A percentile compares a stretch with the other conserved stretches of the same genome.
Conservation (phyloP, 257 asterid species). For the Forsythia viridissima region DNA sequence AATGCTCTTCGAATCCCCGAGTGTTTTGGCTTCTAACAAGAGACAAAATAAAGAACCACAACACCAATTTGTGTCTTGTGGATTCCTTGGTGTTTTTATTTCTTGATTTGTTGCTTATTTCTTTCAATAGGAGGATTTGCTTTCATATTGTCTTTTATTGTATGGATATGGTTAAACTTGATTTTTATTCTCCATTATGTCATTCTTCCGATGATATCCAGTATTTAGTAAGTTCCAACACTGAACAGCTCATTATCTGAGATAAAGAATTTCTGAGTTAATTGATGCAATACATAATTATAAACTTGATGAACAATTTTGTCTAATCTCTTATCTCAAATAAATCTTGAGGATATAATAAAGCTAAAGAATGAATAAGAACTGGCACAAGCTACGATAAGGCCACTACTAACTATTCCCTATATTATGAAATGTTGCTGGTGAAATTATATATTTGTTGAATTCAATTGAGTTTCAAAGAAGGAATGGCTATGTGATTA, state of each 20-base stretch:
- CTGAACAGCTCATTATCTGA: no score
- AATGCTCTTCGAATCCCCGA: no score
- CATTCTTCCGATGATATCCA: no score
- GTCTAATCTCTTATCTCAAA: not conserved
- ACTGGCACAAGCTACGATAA: not conserved
- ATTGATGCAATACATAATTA: slow-evolving; percentile 1
- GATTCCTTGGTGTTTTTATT: not conserved
- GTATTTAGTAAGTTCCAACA: not conserved
- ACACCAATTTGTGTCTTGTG: slow-evolving; percentile 22
- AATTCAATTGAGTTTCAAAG: not conserved
- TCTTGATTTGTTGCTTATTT: slow-evolving; percentile 1
- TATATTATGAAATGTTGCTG: no score
- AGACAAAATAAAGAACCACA: no score
- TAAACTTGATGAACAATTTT: not conserved
- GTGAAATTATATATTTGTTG: not conserved
- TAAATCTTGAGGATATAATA: not conserved
- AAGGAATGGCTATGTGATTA: not conserved
- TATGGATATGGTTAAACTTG: slow-evolving; percentile 1
- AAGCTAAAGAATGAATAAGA: slow-evolving; percentile 7
- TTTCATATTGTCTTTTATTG: not conserved
- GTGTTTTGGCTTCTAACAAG: no score
- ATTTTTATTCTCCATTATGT: slow-evolving; percentile 19
- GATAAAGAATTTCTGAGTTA: not conserved
- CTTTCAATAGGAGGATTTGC: slow-evolving; percentile 22
- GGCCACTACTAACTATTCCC: not conserved